Base-by-base conservation (phyloP, 768 basidiomycete genomes). In the Mycena crocata region DNA sequence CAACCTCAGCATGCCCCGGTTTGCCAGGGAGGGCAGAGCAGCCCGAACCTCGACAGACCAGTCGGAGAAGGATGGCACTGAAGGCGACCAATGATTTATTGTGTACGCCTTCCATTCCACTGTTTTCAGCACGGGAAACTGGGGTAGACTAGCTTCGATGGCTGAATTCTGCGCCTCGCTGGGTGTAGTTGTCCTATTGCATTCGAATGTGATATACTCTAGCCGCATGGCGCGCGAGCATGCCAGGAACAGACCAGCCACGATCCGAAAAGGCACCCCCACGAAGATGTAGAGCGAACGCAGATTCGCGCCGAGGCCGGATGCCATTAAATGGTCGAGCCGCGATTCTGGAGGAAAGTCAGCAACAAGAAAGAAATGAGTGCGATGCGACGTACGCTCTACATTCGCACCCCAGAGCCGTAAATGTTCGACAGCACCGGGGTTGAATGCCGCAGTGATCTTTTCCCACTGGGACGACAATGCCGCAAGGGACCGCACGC, bases 241-340 rank as follows among this genome's bases (percentile, higher is more conserved):
- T 15, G 15, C 19, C 23, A 9, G 12, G 30, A 61, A 51, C 10
- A 51, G 9, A 13, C 7, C 24, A 32, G 2, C 6, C 31, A 62
- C 15, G 8, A 52, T 9, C 23, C 3, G 9, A 24, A 37, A 45
- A 3, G n/a, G 34, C 5, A 3, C 5, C 7, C 3, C 0, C 15
- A 24, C 26, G 51, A 26, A 54, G 31, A 54, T 26, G 28, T 45
- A 51, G 39, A 57, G 3, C 19, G 60, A 51, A 42, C 50, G 60
- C 40, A 62, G 37, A 28, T 42, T 52, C 5, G 49, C 2, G 34
- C 21, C 23, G 32, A 60, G 19, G 17, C 28, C 13, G 21, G 26
- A 13, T 13, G 31, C 17, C 12, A 35, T 24, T 26, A 23, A 50
- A 4, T 35, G 19, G 32, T 34, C 26, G 26, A 40, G 6, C 5